A percentile compares a stretch with the other conserved stretches of the same genome.
Conservation (phyloP, 371 early-diverging fungal genomes). For the Actinomucor elegans region DNA sequence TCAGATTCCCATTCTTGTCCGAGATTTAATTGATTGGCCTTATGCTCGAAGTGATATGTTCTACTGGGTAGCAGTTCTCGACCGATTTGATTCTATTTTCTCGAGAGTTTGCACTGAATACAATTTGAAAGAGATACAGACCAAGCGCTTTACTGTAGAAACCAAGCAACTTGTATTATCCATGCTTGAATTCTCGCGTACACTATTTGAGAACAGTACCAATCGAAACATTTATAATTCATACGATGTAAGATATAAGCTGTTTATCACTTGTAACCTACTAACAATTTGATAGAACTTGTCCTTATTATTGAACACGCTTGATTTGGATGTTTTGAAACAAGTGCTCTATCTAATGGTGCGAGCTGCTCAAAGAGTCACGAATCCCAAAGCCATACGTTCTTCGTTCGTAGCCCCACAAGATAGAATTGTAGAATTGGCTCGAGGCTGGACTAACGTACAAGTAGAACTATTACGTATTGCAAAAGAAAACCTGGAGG, state of each 20-base stretch:
- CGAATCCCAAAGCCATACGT: slow-evolving; percentile 68
- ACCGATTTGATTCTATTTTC: slow-evolving; percentile 88
- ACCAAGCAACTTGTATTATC: slow-evolving; percentile 66
- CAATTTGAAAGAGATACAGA: slow-evolving; percentile 64
- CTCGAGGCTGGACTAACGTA: slow-evolving; percentile 59
- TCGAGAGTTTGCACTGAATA: slow-evolving; percentile 63
- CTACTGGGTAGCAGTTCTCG: slow-evolving; percentile 92
- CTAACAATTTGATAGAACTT: slow-evolving; percentile 1
- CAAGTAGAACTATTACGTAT: slow-evolving; percentile 48
- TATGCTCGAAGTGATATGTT: slow-evolving; percentile 90
- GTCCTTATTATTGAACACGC: slow-evolving; percentile 57
- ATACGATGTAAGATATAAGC: slow-evolving; percentile 68
- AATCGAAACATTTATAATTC: slow-evolving; percentile 93
- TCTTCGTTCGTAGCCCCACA: slow-evolving; percentile 64
- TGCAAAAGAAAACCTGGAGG: slow-evolving; percentile 35
- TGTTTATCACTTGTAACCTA: background rate
- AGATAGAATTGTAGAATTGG: slow-evolving; percentile 62
- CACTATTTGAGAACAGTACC: slow-evolving; percentile 91
- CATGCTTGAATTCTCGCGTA: slow-evolving; percentile 73
- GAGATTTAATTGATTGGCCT: slow-evolving; percentile 64
- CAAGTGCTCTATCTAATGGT: slow-evolving; percentile 71
- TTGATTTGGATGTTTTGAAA: slow-evolving; percentile 75
- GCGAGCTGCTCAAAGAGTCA: slow-evolving; percentile 82
- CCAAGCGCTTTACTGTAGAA: slow-evolving; percentile 49
- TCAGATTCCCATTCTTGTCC: slow-evolving; percentile 54